Percentiles rank a stretch among this genome's conserved stretches.
Evolutionary conservation across 148 eudicot genomes (phyloP).

Genomic region (Euryodendron excelsum): DNA sequence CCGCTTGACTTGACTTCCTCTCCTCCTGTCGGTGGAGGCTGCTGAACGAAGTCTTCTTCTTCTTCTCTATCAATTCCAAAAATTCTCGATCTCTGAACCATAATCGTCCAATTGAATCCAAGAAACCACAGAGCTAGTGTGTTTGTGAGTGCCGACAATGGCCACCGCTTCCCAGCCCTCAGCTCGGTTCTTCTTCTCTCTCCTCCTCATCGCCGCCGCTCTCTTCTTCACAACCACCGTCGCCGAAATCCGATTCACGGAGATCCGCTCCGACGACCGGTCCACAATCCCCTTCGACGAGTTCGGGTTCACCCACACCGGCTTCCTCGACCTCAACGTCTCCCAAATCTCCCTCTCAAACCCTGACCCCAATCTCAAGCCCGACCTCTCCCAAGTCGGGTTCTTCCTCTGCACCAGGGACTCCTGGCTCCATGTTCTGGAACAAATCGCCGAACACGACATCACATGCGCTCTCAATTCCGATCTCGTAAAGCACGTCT

Average conservation of each 20-base stretch:
- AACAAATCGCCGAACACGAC: constrained; percentile 33
- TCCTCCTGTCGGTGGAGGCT: neutral
- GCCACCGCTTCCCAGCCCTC: neutral
- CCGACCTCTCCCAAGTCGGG: constrained; percentile 46
- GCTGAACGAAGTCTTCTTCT: no score
- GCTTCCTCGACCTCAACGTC: constrained; percentile 50
- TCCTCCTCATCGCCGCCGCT: constrained; percentile 13
- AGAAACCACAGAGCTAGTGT: no score
- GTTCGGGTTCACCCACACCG: constrained; percentile 57
- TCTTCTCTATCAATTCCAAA: neutral
- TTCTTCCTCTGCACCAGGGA: constrained; percentile 54
- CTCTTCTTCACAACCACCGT: constrained; percentile 11
- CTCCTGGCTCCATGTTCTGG: constrained; percentile 45
- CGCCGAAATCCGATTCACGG: constrained; percentile 39
- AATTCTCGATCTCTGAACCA: neutral
- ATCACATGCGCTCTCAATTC: constrained; percentile 46
- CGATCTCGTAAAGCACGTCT: constrained; percentile 29
- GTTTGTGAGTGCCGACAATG: no score
- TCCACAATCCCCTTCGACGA: constrained; percentile 54
- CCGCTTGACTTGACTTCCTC: neutral
- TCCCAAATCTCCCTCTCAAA: constrained; percentile 30
- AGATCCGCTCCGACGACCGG: constrained; percentile 43
- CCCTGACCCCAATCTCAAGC: constrained; percentile 16
- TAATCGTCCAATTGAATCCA: neutral
- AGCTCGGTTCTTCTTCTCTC: neutral